Conservation (phyloP, 345 rosid species). For the Moringa oleifera region DNA sequence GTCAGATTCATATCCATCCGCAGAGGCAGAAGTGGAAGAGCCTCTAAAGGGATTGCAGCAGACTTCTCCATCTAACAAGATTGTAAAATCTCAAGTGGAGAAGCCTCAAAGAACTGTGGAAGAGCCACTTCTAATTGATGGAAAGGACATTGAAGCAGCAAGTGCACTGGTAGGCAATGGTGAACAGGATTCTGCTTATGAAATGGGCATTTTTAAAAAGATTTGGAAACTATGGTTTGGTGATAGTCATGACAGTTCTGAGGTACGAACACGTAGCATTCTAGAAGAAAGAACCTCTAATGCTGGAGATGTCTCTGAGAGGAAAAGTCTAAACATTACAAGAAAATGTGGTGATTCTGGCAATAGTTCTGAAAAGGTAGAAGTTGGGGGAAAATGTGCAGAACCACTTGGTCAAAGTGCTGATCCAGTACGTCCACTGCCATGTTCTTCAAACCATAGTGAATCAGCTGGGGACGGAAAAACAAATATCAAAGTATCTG, state of each 20-base stretch:
- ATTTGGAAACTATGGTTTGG: constrained; percentile 48
- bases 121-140: constrained; percentile 17
- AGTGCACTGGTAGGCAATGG: constrained; percentile 11
- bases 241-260: constrained; percentile 15
- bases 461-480: constrained; percentile 23
- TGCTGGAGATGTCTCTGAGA: constrained; percentile 20
- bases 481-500: constrained; percentile 16
- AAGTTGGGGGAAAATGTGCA: constrained; percentile 19
- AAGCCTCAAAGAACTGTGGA: constrained; percentile 16
- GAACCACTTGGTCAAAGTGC: constrained; percentile 15
- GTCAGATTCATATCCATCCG: constrained; percentile 6
- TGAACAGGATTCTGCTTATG: constrained; percentile 28
- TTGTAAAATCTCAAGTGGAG: constrained; percentile 17
- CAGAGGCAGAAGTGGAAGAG: constrained; percentile 12
- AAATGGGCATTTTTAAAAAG: constrained; percentile 33
- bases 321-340: constrained; percentile 11
- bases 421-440: constrained; percentile 3
- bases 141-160: constrained; percentile 11
- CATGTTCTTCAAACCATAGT: constrained; percentile 17
- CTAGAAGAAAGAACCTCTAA: constrained; percentile 9
- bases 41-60: constrained; percentile 18
- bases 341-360: constrained; percentile 13
- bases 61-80: constrained; percentile 14
- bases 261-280: too few species aligned
- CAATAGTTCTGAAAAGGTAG: constrained; percentile 18